Conservation (phyloP, 2,329 filamentous ascomycete species). For the Macrophomina pseudophaseolina region DNA sequence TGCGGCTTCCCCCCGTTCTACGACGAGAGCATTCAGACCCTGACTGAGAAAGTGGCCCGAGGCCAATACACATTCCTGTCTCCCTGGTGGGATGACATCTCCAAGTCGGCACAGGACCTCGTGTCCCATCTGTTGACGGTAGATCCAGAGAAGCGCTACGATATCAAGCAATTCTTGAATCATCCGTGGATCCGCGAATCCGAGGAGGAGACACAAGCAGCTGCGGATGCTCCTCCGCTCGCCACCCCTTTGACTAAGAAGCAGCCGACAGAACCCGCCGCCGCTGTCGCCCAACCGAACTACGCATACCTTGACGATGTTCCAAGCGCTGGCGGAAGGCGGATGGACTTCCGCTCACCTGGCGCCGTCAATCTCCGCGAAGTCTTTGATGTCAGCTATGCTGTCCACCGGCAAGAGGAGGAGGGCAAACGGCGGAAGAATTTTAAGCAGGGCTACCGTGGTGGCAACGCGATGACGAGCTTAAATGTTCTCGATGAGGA, state of each 20-base stretch:
- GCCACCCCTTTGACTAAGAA: constrained; percentile 69
- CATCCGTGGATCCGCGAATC: constrained; percentile 89
- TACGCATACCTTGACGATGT: constrained; percentile 64
- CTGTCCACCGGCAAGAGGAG: constrained; percentile 94
- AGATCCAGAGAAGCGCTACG: constrained; percentile 92
- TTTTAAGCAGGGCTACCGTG: constrained; percentile 71
- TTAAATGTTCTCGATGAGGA: constrained; percentile 70
- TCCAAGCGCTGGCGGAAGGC: constrained; percentile 60
- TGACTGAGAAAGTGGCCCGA: constrained; percentile 96
- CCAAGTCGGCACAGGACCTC: constrained; percentile 89
- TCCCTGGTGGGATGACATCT: constrained; percentile 99
- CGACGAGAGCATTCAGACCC: constrained; percentile 94
- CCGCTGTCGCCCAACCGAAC: constrained; percentile 47
- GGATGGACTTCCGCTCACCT: constrained; percentile 92
- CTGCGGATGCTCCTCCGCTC: constrained; percentile 72
- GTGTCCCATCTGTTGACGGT: constrained; percentile 93
- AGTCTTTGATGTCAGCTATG: constrained; percentile 98
- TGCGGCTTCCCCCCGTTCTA: constrained; percentile 99
- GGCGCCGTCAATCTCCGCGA: constrained; percentile 94
- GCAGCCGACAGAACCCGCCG: constrained; percentile 44
- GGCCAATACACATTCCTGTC: constrained; percentile 98
- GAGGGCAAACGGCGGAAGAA: constrained; percentile 91
- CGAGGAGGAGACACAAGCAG: constrained; percentile 69
- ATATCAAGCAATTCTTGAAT: constrained; percentile 88
- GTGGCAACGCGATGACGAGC: constrained; percentile 67